Base-by-base conservation (phyloP, 441 rosid species). In the Pelargonium myrrhifolium region DNA sequence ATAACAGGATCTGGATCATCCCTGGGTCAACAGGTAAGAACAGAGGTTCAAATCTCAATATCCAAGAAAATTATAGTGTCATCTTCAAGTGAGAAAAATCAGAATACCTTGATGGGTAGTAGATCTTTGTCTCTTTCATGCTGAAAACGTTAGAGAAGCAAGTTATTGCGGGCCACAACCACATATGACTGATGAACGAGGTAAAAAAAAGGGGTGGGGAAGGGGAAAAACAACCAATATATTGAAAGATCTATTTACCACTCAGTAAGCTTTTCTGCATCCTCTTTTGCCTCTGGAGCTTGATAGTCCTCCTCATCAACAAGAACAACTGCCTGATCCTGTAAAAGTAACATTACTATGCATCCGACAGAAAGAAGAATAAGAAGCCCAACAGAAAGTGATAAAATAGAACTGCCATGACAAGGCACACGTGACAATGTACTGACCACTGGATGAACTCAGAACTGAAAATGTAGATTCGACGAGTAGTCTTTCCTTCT, bases 71-170 rank as follows among this genome's bases (percentile, higher is more conserved):
- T 17, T 24, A 7, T 53, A 12, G 15, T 53, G 59, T 53, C 21
- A 53, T 17, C 59, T 53, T 18, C 9, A 69, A 64, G 59, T 59
- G 60, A 66, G 35, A 51, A 18, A 45, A 53, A 17, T 8, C 21
- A 15, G 59, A 9, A 70, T 76, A 94, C 99, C 94, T 86, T 59
- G 99, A 85, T 55, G 99, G 97, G 69, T 88, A 93, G 78, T 79
- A 81, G 68, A 93, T 85, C 65, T 28, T 85, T 35, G 80, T 77
- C 64, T 77, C 87, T 74, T 71, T 84, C 80, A 80, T 73, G 75
- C 97, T 89, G 88, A 77, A 84, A 69, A 56, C 24, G 58, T 71
- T 59, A 77, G 65, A 72, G 68, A 74, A 64, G 37, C 59, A 64
- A 72, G 49, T 71, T 67, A 77, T 59, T 66, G 64, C 40, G 26